These are phyloP conservation scores for Rhodosporidiobolus sp. DNA, from an alignment of 768 basidiomycete genomes.

Conservation along the genomic window DNA sequence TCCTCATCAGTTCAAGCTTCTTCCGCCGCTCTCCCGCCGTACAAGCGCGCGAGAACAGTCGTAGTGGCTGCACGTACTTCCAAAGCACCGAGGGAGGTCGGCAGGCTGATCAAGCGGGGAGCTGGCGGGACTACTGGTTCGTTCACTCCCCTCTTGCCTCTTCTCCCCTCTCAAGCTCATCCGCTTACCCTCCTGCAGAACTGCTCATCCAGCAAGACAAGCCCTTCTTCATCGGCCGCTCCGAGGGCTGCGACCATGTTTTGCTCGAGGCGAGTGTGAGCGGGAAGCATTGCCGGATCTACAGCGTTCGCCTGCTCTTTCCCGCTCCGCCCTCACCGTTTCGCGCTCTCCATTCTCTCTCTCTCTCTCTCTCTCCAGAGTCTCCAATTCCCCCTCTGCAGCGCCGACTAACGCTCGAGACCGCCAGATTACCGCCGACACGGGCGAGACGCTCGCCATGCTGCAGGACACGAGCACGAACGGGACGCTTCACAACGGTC, in stretches of 20 bases:
- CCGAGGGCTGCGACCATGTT: background rate
- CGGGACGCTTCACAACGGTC: conserved; percentile 28
- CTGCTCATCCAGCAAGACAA: conserved; percentile 2
- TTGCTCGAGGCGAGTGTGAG: background rate
- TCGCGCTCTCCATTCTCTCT: background rate
- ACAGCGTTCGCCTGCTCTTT: background rate
- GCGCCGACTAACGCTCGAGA: background rate
- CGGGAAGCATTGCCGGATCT: background rate
- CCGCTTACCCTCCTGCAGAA: background rate
- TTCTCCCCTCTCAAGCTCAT: too few relatives aligned
- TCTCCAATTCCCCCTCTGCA: background rate
- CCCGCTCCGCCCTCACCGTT: too few relatives aligned
- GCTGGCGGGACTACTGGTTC: too few relatives aligned
- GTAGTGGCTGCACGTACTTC: too few relatives aligned
- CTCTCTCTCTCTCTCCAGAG: background rate
- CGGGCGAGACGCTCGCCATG: conserved; percentile 18
- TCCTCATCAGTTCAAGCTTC: too few relatives aligned
- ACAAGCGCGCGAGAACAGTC: too few relatives aligned
- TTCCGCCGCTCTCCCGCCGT: too few relatives aligned
- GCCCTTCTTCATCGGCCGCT: background rate
- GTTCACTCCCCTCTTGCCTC: too few relatives aligned
- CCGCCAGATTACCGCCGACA: conserved; percentile 18
- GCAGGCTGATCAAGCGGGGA: too few relatives aligned
- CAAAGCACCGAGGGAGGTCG: too few relatives aligned
- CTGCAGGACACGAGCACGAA: conserved; percentile 20